Conservation (phyloP, 1,139 yeast species). For the Debaryomyces nepalensis region DNA sequence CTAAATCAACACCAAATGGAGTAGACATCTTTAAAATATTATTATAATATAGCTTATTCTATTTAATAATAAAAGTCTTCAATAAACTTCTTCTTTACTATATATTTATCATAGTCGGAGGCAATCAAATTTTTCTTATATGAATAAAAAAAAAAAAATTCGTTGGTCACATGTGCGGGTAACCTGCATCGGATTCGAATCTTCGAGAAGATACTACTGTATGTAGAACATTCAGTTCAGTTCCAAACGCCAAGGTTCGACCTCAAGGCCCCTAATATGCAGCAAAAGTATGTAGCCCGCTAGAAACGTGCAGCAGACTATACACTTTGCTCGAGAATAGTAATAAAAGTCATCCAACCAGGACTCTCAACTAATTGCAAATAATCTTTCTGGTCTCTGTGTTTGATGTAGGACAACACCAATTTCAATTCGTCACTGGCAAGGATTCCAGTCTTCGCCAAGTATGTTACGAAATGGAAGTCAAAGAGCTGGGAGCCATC, state of each 20-base stretch:
- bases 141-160: slow-evolving; percentile 10
- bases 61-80: slow-evolving; percentile 8
- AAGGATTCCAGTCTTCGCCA: slow-evolving; percentile 58
- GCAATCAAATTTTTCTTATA: slow-evolving; percentile 10
- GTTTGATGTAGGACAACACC: slow-evolving; percentile 48
- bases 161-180: slow-evolving; percentile 5
- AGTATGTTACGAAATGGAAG: slow-evolving; percentile 73
- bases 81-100: slow-evolving; percentile 6
- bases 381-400: slow-evolving; percentile 47
- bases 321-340: slow-evolving; percentile 53
- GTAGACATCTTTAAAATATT: slow-evolving; percentile 47
- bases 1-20: slow-evolving; percentile 98
- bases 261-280: neutral
- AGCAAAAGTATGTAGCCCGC: slow-evolving; percentile 1
- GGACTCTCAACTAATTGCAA: slow-evolving; percentile 62
- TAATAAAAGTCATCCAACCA: slow-evolving; percentile 77
- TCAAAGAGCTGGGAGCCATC: slow-evolving; percentile 54
- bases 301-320: slow-evolving; percentile 15
- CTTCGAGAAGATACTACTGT: slow-evolving; percentile 11
- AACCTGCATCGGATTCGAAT: slow-evolving; percentile 9
- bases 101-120: neutral
- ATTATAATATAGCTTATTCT: slow-evolving; percentile 12
- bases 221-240: neutral
- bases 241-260: slow-evolving; percentile 2
- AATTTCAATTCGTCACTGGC: slow-evolving; percentile 54